Base-by-base conservation (phyloP, 495 filamentous ascomycete genomes). In the Aspergillus taichungensis region DNA sequence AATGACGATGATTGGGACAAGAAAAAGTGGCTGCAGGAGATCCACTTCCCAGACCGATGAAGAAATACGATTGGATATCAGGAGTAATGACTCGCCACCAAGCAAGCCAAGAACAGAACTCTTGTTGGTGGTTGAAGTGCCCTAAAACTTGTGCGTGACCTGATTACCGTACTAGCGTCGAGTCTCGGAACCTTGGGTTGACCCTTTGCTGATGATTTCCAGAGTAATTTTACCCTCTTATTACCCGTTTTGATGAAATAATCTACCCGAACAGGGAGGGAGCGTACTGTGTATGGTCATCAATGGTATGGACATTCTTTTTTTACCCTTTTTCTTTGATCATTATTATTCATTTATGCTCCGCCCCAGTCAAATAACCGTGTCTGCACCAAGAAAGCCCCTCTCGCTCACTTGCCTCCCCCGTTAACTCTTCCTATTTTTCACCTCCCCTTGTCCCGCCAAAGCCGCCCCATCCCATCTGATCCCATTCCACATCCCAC, bases 131-230 rank as follows among this genome's bases (percentile, higher is more conserved):
- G 30, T 12, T 40, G 24, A 42, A 9, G 40, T 47, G 43, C 51
- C 46, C 41, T 49, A 49, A 46, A 53, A 37, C 51, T 64, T 60
- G 60, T 61, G 62, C 60, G 57, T 68, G 61, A 63, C 60, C 57
- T 37, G 51, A 40, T 47, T 56, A 55, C 53, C 45, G 53, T 46
- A 34, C 46, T 34, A 52, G 43, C 8, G 37, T 37, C 40, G 44
- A 38, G 45, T 37, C 43, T 24, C 18, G 18, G 18, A 24, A 24
- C 18, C 18, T 24, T 24, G 18, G 18, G 4, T 24, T 24, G 18
- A 24, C 18, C 18, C 18, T 24, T 24, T 24, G 18, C 1, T 24
- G 18, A 24, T 24, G 18, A 1, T 24, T 24, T 1, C 1, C 4
- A 24, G 18, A 4, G 18, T 24, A 24, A 24, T 4, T 2, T 24